Base-by-base conservation (phyloP, 805 yeast genomes). In the Pichia californica region DNA sequence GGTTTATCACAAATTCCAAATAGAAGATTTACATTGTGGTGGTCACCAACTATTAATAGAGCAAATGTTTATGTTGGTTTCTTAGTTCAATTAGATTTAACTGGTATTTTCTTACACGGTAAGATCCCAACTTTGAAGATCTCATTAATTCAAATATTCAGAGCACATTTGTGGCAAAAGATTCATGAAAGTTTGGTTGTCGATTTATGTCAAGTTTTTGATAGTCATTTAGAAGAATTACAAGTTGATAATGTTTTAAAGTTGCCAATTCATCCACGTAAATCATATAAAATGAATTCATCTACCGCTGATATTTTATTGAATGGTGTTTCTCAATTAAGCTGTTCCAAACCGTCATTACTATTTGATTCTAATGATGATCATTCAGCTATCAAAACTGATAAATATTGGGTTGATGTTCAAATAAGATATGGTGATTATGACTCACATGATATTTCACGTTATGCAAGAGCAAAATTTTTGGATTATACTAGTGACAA, bases 101-200 rank as follows among this genome's bases (percentile, higher is more conserved):
- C 99, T 0, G 99, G 99, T 56, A 91, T 93, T 25, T 93, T 93
- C 63, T 69, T 93, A 39, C 99, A 93, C 59, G 99, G 99, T 53
- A 93, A 93, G 63, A 93, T 93, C 51, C 99, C 99, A 7, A 93
- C 99, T 0, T 69, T 93, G 57, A 93, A 93, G 63, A 93, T 93
- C 25, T 91, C 99, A 1, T 71, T 91, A 49, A 89, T 93, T 60
- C 99, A 93, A 61, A 88, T 93, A 3, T 93, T 93, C 74, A 73
- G 99, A 44, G 98, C 99, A 0, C 99, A 93, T 69, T 74, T 93
- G 56, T 93, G 99, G 99, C 99, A 93, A 61, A 93, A 94, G 63
- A 93, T 93, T 43, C 99, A 93, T 61, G 99, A 93, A 64, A 83
- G 94, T 63, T 71, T 93, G 38, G 96, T 93, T 4, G 86, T 87